Evolutionary conservation across 352 stramenopile species (phyloP).

Genomic region (Pythium rishiriense): DNA sequence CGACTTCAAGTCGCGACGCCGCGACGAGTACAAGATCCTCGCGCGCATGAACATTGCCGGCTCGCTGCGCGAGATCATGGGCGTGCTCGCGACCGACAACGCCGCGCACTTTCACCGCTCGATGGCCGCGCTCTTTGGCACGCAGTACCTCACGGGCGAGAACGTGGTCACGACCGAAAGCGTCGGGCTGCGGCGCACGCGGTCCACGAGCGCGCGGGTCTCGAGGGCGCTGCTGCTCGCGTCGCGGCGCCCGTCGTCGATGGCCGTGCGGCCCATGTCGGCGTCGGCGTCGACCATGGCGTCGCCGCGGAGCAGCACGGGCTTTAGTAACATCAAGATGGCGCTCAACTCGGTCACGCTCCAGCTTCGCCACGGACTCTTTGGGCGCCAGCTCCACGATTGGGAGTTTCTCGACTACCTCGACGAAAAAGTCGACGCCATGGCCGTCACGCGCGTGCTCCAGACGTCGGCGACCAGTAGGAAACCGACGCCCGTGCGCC

Average conservation of each 20-base stretch:
- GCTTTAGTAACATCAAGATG: conserved; percentile 34
- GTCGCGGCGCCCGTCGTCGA: not conserved
- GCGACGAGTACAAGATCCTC: conserved; percentile 60
- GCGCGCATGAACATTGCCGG: conserved; percentile 60
- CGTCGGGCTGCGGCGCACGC: not conserved
- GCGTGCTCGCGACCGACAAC: conserved; percentile 50
- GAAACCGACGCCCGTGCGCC: not conserved
- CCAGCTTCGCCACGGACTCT: conserved; percentile 40
- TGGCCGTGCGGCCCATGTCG: conserved; percentile 21
- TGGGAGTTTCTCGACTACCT: conserved; percentile 65
- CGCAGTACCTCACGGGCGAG: conserved; percentile 59
- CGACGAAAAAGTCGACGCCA: conserved; percentile 51
- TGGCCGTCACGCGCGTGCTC: conserved; percentile 62
- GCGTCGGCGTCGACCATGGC: conserved; percentile 5
- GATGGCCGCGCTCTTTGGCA: conserved; percentile 66
- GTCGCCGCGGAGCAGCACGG: not conserved
- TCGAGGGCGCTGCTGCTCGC: not conserved
- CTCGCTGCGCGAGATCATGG: conserved; percentile 61
- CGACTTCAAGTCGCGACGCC: conserved; percentile 28
- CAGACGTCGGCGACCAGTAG: conserved; percentile 35
- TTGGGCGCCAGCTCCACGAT: conserved; percentile 50
- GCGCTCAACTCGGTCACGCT: conserved; percentile 58
- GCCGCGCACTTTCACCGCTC: conserved; percentile 53
- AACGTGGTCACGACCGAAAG: conserved; percentile 33
- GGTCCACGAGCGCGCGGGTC: not conserved